Percentiles rank a stretch among this genome's conserved stretches.
These are phyloP conservation scores for Globisporangium yorkense DNA, from an alignment of 352 stramenopile genomes.

Conservation along the genomic window DNA sequence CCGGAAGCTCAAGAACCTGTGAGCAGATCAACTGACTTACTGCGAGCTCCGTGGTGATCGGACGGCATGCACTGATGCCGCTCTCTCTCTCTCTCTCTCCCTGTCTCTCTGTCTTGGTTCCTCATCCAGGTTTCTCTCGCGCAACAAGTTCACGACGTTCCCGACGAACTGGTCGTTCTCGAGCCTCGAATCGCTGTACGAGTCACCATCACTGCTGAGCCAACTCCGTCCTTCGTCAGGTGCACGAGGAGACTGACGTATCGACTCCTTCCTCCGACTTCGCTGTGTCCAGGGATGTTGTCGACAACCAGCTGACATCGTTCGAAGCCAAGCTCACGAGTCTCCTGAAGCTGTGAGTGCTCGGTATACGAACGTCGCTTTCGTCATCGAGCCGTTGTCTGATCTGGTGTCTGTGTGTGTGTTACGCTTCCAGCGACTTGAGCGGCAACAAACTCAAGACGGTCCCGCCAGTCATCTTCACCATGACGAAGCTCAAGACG, in stretches of 20 bases:
- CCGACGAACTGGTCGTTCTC: constrained; percentile 2
- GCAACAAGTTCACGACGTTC: constrained; percentile 5
- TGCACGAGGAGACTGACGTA: neutral
- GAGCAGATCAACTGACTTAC: neutral
- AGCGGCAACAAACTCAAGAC: constrained; percentile 4
- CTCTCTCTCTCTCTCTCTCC: neutral
- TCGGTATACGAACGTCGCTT: neutral
- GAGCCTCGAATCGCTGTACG: constrained; percentile 1
- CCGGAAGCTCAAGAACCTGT: constrained; percentile 9
- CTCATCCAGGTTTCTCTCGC: neutral
- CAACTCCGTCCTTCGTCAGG: neutral
- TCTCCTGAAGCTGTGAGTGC: constrained; percentile 1
- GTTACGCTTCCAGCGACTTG: neutral
- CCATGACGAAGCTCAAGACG: constrained; percentile 1
- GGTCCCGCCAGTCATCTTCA: constrained; percentile 7
- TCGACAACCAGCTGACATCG: neutral
- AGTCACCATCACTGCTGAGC: neutral
- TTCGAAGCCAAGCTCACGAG: constrained; percentile 3
- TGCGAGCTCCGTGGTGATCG: neutral
- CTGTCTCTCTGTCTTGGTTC: neutral
- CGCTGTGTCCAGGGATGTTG: neutral
- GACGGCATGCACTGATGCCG: too few species aligned
- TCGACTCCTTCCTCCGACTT: neutral
- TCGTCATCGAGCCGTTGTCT: neutral
- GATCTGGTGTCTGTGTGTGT: neutral